Base-by-base conservation (phyloP, 2,329 filamentous ascomycete species). In the Stemphylium beticola region DNA sequence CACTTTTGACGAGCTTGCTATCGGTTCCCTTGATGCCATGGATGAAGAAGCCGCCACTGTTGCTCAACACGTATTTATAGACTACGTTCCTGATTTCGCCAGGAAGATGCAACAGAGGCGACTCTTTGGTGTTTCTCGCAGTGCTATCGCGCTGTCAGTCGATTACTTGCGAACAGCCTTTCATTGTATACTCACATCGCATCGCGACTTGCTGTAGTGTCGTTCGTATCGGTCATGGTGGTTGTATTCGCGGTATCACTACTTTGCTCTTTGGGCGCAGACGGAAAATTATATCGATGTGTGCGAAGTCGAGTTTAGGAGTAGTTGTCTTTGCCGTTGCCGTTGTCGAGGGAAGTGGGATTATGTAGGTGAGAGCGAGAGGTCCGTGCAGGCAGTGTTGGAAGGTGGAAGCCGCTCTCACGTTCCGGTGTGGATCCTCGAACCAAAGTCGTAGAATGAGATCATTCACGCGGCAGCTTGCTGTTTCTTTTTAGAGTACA, bases 401-500 rank as follows among this genome's bases (percentile, higher is more conserved):
- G 29, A 14, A 14, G 12, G 29, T 26, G 29, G 29, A n/a, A 20
- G 5, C 10, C n/a, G n/a, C 26, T 9, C 6, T n/a, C 12, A 2
- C 17, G 4, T 14, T 29, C 20, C 14, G 17, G 7, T 6, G 10
- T 4, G n/a, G n/a, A 20, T 4, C 12, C 29, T 9, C n/a, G 14
- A 22, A 10, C 4, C 15, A 17, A 40, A 24, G 2, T 11, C 26
- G 11, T 11, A 29, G 9, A 29, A 29, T 11, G 26, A 12, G 8
- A 1, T 18, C 3, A 33, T 15, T 60, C 49, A 62, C 18, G 48
- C 58, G 15, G 56, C 61, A 24, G 58, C 48, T 37, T 53, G 60
- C 48, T 56, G 58, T 56, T 68, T 62, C 38, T 62, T 62, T 49
- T 55, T 57, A 32, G 59, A 58, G 67, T 85, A 88, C 58, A 83